Conservation (phyloP, 495 filamentous ascomycete genomes). For the Aspergillus baeticus region DNA sequence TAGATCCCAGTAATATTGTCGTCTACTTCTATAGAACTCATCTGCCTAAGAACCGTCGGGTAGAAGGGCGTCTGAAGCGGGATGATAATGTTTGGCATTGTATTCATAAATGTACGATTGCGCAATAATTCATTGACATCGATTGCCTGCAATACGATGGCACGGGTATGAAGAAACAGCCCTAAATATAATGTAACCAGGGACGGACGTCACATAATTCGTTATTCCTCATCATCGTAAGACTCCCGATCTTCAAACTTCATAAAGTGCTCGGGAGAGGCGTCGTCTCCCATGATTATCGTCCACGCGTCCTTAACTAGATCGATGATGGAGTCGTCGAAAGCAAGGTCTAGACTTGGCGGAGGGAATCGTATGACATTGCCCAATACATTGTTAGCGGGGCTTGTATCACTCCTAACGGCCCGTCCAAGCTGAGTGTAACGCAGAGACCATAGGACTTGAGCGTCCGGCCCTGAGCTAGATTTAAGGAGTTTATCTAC, state of each 20-base stretch:
- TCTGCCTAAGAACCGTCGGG: no score
- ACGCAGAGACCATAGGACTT: constrained; percentile 58
- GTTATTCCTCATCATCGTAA: constrained; percentile 29
- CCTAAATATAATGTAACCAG: background rate
- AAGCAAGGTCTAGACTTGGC: constrained; percentile 58
- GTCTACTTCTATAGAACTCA: no score
- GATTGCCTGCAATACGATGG: constrained; percentile 4
- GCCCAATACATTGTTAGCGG: constrained; percentile 23
- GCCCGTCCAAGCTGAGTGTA: constrained; percentile 53
- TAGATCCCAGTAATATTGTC: no score
- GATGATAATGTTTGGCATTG: background rate
- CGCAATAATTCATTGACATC: background rate
- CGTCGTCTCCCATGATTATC: constrained; percentile 52
- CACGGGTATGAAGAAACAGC: background rate
- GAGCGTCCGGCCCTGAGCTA: constrained; percentile 29
- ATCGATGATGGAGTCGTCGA: constrained; percentile 65
- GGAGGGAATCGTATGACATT: constrained; percentile 48
- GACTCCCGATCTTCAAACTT: constrained; percentile 46
- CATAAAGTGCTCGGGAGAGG: constrained; percentile 60
- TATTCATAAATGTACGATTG: background rate
- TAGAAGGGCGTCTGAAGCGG: no score
- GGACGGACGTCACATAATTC: constrained; percentile 5
- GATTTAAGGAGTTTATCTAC: constrained; percentile 52
- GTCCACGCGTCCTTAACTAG: constrained; percentile 64
- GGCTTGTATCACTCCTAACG: constrained; percentile 15